Percentiles rank a stretch among this genome's conserved stretches.
Conservation (phyloP, 495 filamentous ascomycete genomes). For the Hyaloscypha finlandica region DNA sequence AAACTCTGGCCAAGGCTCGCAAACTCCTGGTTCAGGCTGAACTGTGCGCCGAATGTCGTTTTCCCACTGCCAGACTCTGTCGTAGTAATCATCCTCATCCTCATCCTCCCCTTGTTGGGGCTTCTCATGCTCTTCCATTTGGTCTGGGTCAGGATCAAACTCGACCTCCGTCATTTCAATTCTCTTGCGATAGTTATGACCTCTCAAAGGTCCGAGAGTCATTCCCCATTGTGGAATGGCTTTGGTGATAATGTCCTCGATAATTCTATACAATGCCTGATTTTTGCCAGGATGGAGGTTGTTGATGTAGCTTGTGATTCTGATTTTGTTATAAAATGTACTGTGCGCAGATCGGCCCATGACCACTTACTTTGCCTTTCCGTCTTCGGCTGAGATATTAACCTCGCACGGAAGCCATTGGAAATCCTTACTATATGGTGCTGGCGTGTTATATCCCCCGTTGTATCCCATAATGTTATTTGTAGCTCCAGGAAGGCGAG, state of each 20-base stretch:
- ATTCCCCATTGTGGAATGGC: constrained; percentile 45
- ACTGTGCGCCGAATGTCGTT: not conserved
- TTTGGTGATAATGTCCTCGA: constrained; percentile 46
- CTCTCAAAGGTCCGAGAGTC: constrained; percentile 34
- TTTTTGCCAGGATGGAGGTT: constrained; percentile 47
- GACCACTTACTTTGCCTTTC: constrained; percentile 16
- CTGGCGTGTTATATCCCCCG: not conserved
- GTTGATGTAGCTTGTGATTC: constrained; percentile 48
- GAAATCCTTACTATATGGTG: constrained; percentile 1
- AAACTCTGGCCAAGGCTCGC: not conserved
- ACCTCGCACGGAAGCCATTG: constrained; percentile 32
- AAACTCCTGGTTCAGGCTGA: constrained; percentile 9
- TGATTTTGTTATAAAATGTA: not conserved
- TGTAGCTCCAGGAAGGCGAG: no score
- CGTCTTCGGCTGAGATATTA: constrained; percentile 12
- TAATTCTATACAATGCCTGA: constrained; percentile 38
- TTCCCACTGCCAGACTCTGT: constrained; percentile 14
- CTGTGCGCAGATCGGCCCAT: no score
- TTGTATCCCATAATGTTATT: no score
- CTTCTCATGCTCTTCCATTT: not conserved
- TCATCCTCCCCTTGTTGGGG: constrained; percentile 11
- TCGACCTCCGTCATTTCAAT: not conserved
- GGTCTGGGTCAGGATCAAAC: not conserved
- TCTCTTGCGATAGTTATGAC: not conserved
- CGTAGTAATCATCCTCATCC: constrained; percentile 8